Evolutionary conservation across 768 basidiomycete genomes (phyloP), one percentile per base, ranked within the genome.

Genomic region (Pisolithus albus): DNA sequence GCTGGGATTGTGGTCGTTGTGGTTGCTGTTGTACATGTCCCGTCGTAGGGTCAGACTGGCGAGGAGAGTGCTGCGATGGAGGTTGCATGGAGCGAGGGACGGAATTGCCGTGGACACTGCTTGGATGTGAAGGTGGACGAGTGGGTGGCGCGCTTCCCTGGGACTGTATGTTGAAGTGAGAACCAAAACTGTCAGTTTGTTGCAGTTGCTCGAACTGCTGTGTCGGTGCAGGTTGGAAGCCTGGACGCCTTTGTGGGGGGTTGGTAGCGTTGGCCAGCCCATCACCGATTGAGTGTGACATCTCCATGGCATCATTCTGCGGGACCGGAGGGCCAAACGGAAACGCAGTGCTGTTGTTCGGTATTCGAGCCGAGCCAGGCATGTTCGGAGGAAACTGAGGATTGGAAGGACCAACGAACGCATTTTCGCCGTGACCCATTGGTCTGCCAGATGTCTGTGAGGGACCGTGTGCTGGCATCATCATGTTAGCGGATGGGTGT

Each of bases 161-260:
- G 6, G 64, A 50, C 28, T 58, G 69, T 40, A 68, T 61, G 21
- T 64, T 64, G 47, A 73, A 75, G 56, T 68, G 64, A 50, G 58
- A 28, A 32, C 55, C 42, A 51, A 68, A 75, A 34, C 52, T 61
- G 44, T 72, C 68, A 49, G 54, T 56, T 56, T 71, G 68, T 53
- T 73, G 75, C 72, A 82, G 80, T 59, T 81, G 75, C 50, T 79
- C 79, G 54, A 77, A 75, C 50, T 80, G 78, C 60, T 88, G 84
- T 2, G 82, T 81, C 2, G 85, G 83, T 0, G 84, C 85, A 11
- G 75, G 61, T 26, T 75, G 75, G 58, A 82, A 81, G 7, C 65
- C 60, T 5, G 69, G 28, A 24, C 77, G 77, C 30, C 59, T 58
- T 26, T 48, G 45, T 21, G 57, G 48, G 11, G 34, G 13, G 46